phyloP scores from a whole-genome alignment of 1,284 basidiomycete genomes.

The Blastosporella zonata region DNA sequence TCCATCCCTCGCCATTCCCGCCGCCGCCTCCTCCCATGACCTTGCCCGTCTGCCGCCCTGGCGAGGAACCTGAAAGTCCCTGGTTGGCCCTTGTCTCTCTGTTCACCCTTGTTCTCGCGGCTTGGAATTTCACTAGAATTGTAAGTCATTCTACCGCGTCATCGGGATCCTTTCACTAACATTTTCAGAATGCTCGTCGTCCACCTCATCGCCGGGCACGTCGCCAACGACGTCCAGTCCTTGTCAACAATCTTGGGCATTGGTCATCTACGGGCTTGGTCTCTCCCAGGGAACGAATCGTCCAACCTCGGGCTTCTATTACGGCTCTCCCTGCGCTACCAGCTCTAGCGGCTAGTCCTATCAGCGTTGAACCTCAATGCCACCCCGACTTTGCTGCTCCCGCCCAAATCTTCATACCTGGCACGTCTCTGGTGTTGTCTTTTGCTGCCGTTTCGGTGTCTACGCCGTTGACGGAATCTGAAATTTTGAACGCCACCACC shows the following conservation, averaged over 20 bases:
- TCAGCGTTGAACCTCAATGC: neutral
- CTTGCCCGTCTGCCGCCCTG: neutral
- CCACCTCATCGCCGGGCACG: neutral
- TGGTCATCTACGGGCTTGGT: neutral
- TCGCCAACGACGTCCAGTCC: neutral
- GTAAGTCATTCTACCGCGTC: conserved; percentile 1
- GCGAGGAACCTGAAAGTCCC: neutral
- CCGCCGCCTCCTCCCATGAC: neutral
- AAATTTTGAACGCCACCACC: too few relatives aligned
- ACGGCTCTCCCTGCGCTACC: neutral
- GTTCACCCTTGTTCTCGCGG: neutral
- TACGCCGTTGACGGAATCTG: too few relatives aligned
- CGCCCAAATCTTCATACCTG: neutral
- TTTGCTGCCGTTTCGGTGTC: too few relatives aligned
- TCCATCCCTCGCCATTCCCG: conserved; percentile 2
- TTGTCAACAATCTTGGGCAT: neutral
- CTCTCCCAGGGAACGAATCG: neutral
- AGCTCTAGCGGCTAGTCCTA: neutral
- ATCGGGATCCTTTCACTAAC: neutral
- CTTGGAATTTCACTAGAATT: conserved; percentile 2
- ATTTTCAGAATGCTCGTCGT: neutral
- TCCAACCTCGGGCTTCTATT: neutral
- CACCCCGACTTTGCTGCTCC: neutral
- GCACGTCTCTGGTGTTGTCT: too few relatives aligned
- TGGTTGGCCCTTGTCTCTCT: neutral